phyloP scores from a whole-genome alignment of 169 alveolate species.

The Babesia bovis region DNA sequence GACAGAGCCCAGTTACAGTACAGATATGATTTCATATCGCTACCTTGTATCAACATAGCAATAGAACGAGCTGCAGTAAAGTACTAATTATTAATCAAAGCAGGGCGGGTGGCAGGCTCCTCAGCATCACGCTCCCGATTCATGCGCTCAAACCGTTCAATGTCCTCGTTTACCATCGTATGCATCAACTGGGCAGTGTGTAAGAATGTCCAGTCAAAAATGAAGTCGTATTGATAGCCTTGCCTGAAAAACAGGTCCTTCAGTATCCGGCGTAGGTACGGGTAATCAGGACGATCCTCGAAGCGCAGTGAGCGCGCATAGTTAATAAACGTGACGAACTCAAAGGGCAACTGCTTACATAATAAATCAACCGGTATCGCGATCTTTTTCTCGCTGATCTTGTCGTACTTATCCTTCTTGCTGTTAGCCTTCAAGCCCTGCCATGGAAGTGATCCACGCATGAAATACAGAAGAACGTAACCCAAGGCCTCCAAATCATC shows the following conservation, averaged over 20 bases:
- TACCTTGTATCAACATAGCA: no score
- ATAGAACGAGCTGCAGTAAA: no score
- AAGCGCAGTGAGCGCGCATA: conserved; percentile 92
- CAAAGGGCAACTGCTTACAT: conserved; percentile 90
- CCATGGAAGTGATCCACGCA: conserved; percentile 99
- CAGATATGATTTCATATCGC: no score
- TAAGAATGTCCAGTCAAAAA: conserved; percentile 93
- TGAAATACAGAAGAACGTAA: conserved; percentile 95
- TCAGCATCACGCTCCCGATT: conserved; percentile 65
- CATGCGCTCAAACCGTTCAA: conserved; percentile 67
- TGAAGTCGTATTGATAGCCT: conserved; percentile 87
- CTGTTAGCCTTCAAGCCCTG: conserved; percentile 94
- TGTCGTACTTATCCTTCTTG: conserved; percentile 96
- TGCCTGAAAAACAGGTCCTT: conserved; percentile 90
- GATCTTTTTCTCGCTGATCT: conserved; percentile 97
- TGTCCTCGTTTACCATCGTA: conserved; percentile 68
- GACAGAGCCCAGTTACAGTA: no score
- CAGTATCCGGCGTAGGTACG: conserved; percentile 91
- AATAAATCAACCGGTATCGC: conserved; percentile 95
- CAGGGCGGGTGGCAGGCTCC: conserved; percentile 52
- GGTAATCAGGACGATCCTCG: conserved; percentile 95
- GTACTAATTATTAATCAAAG: conserved; percentile 49
- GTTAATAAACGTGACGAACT: conserved; percentile 89
- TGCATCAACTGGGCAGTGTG: conserved; percentile 79
- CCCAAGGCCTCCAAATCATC: conserved; percentile 99